Evolutionary conservation across 352 stramenopile species (phyloP).

Genomic region (Phytopythium oedochilum): DNA sequence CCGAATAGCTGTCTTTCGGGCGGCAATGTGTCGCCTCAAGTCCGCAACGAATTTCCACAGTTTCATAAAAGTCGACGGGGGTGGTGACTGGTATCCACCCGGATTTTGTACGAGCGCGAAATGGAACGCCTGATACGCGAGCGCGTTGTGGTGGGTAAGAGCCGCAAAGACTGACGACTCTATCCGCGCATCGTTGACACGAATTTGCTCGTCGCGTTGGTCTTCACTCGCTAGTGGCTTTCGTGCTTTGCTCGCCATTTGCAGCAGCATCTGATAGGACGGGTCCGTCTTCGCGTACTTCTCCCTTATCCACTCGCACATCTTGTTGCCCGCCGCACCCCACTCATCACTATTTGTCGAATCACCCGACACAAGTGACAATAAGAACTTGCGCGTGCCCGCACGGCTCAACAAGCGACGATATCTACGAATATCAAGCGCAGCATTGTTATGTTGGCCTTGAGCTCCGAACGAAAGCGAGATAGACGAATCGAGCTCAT

Average conservation of each 20-base stretch:
- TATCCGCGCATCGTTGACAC: slow-evolving; percentile 29
- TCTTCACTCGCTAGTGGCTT: slow-evolving; percentile 7
- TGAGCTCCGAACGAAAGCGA: background rate
- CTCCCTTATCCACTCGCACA: slow-evolving; percentile 58
- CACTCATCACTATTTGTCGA: background rate
- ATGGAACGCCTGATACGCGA: slow-evolving; percentile 23
- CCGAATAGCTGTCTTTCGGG: slow-evolving; percentile 42
- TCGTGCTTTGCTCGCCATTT: slow-evolving; percentile 25
- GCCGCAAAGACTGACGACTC: slow-evolving; percentile 52
- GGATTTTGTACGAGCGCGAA: slow-evolving; percentile 13
- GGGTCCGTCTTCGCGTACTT: slow-evolving; percentile 41
- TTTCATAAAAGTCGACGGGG: slow-evolving; percentile 19
- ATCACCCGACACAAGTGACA: slow-evolving; percentile 3
- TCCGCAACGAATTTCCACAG: slow-evolving; percentile 59
- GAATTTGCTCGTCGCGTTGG: slow-evolving; percentile 10
- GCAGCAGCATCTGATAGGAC: slow-evolving; percentile 66
- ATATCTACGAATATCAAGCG: slow-evolving; percentile 12
- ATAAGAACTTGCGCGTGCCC: slow-evolving; percentile 16
- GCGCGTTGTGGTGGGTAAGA: slow-evolving; percentile 50
- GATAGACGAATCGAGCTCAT: background rate
- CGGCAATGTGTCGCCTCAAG: slow-evolving; percentile 27
- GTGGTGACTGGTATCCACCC: background rate
- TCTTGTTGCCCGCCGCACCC: background rate
- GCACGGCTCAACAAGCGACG: slow-evolving; percentile 16
- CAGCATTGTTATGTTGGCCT: background rate